A percentile compares a stretch with the other conserved stretches of the same genome.
phyloP scores from a whole-genome alignment of 805 yeast species.

The Priceomyces carsonii region DNA sequence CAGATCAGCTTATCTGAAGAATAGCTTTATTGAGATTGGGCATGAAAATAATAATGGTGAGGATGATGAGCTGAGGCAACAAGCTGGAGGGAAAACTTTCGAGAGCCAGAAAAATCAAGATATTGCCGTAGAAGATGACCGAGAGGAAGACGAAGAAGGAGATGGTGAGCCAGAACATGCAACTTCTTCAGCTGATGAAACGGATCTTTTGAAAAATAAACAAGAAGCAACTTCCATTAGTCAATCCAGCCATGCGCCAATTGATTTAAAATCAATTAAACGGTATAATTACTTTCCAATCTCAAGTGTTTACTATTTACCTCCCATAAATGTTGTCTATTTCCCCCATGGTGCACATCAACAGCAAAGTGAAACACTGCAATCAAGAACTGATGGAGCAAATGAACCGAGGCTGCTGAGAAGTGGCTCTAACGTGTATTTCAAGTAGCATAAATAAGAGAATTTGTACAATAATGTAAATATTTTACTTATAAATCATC shows the following conservation, averaged over 20 bases:
- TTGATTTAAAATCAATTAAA: slow-evolving; percentile 12
- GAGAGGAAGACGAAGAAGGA: slow-evolving; percentile 12
- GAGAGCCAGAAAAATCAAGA: slow-evolving; percentile 5
- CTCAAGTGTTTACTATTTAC: slow-evolving; percentile 50
- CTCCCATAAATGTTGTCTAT: slow-evolving; percentile 56
- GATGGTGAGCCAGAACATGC: slow-evolving; percentile 9
- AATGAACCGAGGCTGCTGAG: slow-evolving; percentile 12
- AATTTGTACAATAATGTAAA: neutral
- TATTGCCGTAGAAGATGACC: slow-evolving; percentile 11
- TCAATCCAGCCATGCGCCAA: slow-evolving; percentile 6
- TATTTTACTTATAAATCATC: neutral
- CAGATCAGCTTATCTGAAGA: slow-evolving; percentile 17
- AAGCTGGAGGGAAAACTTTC: slow-evolving; percentile 6
- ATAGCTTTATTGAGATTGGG: slow-evolving; percentile 15
- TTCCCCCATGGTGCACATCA: slow-evolving; percentile 58
- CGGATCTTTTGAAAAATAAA: slow-evolving; percentile 1
- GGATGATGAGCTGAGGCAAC: slow-evolving; percentile 7
- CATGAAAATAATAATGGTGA: slow-evolving; percentile 3
- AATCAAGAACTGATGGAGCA: slow-evolving; percentile 11
- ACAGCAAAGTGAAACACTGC: slow-evolving; percentile 12
- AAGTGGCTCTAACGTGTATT: slow-evolving; percentile 26
- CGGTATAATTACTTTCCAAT: slow-evolving; percentile 52
- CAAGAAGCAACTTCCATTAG: neutral
- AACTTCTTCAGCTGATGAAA: slow-evolving; percentile 7
- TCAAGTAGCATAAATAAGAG: slow-evolving; percentile 12